Percentiles rank a stretch among this genome's conserved stretches.
phyloP scores from a whole-genome alignment of 495 filamentous ascomycete species.

The Neurospora sp. region DNA sequence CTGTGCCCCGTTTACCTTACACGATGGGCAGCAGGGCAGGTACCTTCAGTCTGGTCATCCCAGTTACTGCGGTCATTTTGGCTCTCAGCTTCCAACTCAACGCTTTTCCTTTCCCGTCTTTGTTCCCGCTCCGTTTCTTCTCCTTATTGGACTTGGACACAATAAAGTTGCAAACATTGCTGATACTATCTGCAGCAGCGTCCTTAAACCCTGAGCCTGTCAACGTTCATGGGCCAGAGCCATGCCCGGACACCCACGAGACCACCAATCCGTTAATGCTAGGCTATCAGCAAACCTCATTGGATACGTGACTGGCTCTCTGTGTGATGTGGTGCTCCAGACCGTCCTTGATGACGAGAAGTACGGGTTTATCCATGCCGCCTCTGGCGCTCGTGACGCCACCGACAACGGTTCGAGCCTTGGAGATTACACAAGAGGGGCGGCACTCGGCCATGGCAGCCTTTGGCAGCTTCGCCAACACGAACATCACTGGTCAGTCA shows the following conservation, averaged over 20 bases:
- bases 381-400: not conserved
- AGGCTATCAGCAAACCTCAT: not conserved
- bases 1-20: not conserved
- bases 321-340: not conserved
- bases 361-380: not conserved
- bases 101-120: not conserved
- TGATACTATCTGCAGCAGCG: not conserved
- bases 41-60: not conserved
- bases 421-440: not conserved
- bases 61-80: not conserved
- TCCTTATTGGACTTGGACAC: not conserved
- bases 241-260: not conserved
- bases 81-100: not conserved
- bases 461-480: not conserved
- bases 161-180: not conserved
- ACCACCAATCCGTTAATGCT: not conserved
- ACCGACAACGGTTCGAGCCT: not conserved
- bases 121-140: not conserved
- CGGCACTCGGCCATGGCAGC: not conserved
- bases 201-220: not conserved
- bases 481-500: not conserved
- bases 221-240: not conserved
- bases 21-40: not conserved
- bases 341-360: not conserved
- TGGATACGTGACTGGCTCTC: not conserved